These are phyloP conservation scores for Podaxis pistillaris DNA, from an alignment of 768 basidiomycete species.

Conservation along the genomic window DNA sequence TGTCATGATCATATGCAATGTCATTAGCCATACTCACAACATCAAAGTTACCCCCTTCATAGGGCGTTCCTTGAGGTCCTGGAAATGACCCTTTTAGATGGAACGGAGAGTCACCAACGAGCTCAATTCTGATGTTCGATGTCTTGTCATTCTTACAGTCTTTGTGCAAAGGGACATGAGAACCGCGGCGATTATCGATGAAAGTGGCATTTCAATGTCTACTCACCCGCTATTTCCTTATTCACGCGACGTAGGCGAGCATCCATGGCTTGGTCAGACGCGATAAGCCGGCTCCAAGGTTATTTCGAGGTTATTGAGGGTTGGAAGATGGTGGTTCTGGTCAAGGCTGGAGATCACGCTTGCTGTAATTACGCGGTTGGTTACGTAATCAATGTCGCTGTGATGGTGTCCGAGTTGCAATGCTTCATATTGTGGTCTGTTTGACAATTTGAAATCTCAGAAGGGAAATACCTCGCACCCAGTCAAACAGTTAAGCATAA, in stretches of 20 bases:
- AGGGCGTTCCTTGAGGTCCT: conserved; percentile 91
- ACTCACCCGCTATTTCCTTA: conserved; percentile 86
- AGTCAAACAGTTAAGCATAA: too few relatives aligned
- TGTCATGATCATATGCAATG: conserved; percentile 4
- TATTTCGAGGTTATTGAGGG: background rate
- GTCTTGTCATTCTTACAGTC: conserved; percentile 96
- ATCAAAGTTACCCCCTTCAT: conserved; percentile 88
- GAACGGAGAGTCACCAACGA: conserved; percentile 86
- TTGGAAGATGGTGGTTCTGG: conserved; percentile 6
- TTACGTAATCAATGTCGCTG: conserved; percentile 6
- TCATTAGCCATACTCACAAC: conserved; percentile 56
- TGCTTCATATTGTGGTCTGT: too few relatives aligned
- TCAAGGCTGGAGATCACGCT: background rate
- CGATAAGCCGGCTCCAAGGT: background rate
- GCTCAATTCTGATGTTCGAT: conserved; percentile 82
- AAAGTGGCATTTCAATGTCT: background rate
- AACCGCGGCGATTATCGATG: conserved; percentile 11
- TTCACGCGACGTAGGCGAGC: conserved; percentile 87
- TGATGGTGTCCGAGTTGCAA: too few relatives aligned
- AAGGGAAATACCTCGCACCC: too few relatives aligned
- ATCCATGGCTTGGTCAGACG: conserved; percentile 51
- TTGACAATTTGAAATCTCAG: too few relatives aligned
- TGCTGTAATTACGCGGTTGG: background rate
- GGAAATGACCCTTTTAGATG: conserved; percentile 90
- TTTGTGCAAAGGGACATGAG: conserved; percentile 26